These are phyloP conservation scores for Forsythia suspensa DNA, from an alignment of 257 asterid genomes.

Conservation along the genomic window DNA sequence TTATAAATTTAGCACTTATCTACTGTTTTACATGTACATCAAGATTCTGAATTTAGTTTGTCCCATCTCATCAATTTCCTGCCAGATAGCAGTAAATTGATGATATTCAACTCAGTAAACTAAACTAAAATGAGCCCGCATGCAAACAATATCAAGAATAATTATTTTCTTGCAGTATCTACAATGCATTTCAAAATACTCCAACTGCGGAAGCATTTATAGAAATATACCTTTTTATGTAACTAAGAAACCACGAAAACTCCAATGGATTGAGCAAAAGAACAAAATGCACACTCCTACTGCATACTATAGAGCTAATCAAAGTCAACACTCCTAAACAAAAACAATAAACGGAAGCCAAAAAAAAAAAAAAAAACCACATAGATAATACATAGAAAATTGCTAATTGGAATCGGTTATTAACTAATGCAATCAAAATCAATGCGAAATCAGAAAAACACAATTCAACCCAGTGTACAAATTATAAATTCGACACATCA, in stretches of 20 bases:
- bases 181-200: background rate
- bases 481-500: background rate
- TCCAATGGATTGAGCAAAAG: background rate
- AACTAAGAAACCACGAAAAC: background rate
- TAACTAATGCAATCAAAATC: constrained; percentile 14
- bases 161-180: constrained; percentile 5
- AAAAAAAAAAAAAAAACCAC: background rate
- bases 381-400: background rate
- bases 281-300: background rate
- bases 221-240: background rate
- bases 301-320: background rate
- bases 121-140: background rate
- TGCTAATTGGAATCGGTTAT: background rate
- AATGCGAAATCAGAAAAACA: constrained; percentile 2
- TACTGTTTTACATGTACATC: background rate
- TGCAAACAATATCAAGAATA: background rate
- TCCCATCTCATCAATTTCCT: constrained; percentile 1
- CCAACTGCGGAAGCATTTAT: constrained; percentile 7
- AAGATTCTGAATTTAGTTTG: background rate
- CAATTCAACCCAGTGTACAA: background rate
- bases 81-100: background rate
- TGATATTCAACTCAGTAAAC: background rate
- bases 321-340: background rate
- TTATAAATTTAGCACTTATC: background rate
- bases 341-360: background rate